Base-by-base conservation (phyloP, 495 filamentous ascomycete species). In the Aspergillus taichungensis region DNA sequence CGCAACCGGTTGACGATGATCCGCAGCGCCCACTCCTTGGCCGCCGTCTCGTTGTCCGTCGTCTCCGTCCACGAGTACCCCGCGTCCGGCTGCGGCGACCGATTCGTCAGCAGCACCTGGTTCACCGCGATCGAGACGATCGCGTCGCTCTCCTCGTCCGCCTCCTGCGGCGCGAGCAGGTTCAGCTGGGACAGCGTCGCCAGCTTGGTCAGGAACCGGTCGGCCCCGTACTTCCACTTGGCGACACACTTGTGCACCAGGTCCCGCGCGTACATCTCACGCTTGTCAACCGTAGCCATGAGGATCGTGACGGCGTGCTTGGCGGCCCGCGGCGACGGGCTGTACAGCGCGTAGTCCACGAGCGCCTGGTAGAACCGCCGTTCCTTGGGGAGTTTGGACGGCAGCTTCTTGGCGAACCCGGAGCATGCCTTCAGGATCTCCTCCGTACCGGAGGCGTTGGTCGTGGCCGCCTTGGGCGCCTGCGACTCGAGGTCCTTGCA, bases 231-330 rank as follows among this genome's bases (percentile, higher is more conserved):
- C 6, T 72, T 72, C 76, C 88, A 96, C 34, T 80, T 78, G 47
- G 84, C 80, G 30, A 84, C 73, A 44, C 81, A 83, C 49, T 83
- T 82, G 36, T 81, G 73, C 3, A 94, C 60, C 3, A 99, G 69
- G 54, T 95, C 90, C 37, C 85, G 86, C 3, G 87, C 86, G 47
- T 88, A 84, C 78, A 89, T 80, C 50, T 92, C 87, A 55, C 87
- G 91, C 31, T 83, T 79, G 30, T 92, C 84, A 27, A 85, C 76
- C 10, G 81, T 80, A 14, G 85, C 80, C 70, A 94, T 82, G 42
- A 97, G 70, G 55, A 97, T 87, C 24, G 86, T 86, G 31, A 97
- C 82, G 0, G 92, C 94, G 66, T 96, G 83, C 62, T 97, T 99
- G 7, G 90, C 88, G 11, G 86, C 86, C 51, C 81, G 80, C 9